Evolutionary conservation across 805 yeast genomes (phyloP).

Genomic region (Cyberlindnera veronae): DNA sequence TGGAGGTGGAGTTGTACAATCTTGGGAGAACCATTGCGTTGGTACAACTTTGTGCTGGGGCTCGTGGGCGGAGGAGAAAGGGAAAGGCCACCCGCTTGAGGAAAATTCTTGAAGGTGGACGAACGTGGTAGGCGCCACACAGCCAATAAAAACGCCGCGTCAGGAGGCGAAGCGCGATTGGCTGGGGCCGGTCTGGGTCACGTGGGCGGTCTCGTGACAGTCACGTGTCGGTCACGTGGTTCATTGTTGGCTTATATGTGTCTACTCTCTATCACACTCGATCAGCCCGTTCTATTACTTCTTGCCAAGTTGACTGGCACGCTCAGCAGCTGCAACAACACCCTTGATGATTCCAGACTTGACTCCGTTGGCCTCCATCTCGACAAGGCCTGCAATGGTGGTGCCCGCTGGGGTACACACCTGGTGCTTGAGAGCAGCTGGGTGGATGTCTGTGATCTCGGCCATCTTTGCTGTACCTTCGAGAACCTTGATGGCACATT

Average conservation of each 20-base stretch:
- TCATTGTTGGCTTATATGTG: too few relatives aligned
- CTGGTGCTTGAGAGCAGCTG: constrained; percentile 79
- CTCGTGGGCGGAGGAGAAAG: constrained; percentile 1
- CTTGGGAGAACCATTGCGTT: constrained; percentile 47
- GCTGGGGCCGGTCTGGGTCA: constrained; percentile 5
- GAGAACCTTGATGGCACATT: constrained; percentile 89
- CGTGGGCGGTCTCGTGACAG: background rate
- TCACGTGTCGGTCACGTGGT: constrained; percentile 6
- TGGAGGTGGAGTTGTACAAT: constrained; percentile 63
- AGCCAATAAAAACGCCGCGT: constrained; percentile 13
- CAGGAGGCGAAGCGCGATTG: constrained; percentile 6
- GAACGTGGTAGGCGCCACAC: constrained; percentile 7
- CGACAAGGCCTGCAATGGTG: constrained; percentile 91
- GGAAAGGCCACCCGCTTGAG: constrained; percentile 5
- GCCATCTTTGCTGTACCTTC: constrained; percentile 94
- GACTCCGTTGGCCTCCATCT: constrained; percentile 87
- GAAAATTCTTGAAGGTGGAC: constrained; percentile 15
- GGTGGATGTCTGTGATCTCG: constrained; percentile 75
- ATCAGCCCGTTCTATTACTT: constrained; percentile 31
- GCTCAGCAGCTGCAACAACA: constrained; percentile 86
- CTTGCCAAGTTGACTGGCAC: constrained; percentile 59
- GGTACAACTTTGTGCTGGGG: background rate
- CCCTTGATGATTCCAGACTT: constrained; percentile 86
- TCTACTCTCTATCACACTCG: background rate
- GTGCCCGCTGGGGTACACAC: constrained; percentile 99